phyloP scores from a whole-genome alignment of 345 rosid species.

The Eucalyptus pauciflora region DNA sequence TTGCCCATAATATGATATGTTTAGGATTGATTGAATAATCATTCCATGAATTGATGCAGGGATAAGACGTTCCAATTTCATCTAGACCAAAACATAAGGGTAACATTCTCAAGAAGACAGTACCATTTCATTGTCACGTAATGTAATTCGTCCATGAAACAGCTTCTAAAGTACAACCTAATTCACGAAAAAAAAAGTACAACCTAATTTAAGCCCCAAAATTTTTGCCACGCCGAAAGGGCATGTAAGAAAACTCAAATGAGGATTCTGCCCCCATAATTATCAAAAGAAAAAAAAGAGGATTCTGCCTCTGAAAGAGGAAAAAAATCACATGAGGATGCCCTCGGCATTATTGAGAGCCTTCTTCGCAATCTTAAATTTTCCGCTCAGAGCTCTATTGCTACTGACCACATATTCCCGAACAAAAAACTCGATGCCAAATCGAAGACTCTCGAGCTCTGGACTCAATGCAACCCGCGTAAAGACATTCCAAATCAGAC shows the following conservation, averaged over 20 bases:
- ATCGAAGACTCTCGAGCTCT: conserved; percentile 55
- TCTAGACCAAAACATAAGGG: background rate
- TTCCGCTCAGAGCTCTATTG: conserved; percentile 19
- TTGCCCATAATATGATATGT: background rate
- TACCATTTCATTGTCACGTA: background rate
- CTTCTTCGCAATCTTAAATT: conserved; percentile 64
- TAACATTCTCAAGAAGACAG: background rate
- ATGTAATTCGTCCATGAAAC: background rate
- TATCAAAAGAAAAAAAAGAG: background rate
- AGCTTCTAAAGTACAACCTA: background rate
- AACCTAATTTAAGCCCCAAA: background rate
- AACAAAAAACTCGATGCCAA: conserved; percentile 60
- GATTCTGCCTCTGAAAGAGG: background rate
- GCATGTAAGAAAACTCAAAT: background rate
- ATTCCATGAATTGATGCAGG: background rate
- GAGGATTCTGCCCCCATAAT: background rate
- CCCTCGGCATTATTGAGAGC: conserved; percentile 65
- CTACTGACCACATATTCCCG: conserved; percentile 55
- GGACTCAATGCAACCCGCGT: conserved; percentile 60
- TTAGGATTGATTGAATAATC: background rate
- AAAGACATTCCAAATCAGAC: conserved; percentile 61
- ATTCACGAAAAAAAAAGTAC: background rate
- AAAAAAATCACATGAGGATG: conserved; percentile 37
- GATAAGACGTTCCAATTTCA: background rate
- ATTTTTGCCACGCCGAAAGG: background rate